Evolutionary conservation across 352 stramenopile genomes (phyloP), one percentile per base, ranked within the genome.

Genomic region (Peronospora destructor): DNA sequence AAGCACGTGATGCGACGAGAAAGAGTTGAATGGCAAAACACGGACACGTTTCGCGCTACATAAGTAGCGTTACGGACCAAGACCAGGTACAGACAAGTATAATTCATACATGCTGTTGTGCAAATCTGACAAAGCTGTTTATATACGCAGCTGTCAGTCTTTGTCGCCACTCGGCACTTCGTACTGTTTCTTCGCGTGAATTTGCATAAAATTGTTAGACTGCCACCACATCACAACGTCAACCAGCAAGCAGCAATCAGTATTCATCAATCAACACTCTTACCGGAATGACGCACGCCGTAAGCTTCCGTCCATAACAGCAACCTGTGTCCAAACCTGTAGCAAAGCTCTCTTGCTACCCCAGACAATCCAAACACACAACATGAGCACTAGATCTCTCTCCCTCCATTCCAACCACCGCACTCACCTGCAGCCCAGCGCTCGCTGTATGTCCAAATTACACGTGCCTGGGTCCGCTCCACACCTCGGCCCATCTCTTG

Each of bases 391-490:
- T 37, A 23, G 8, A 45, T 42, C 28, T 25, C 45, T 26, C 8
- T 1, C 43, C 28, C 7, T 37, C 5, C 6, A 40, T 19, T 34
- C 5, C 16, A 49, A 11, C 26, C 21, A 9, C 5, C 10, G 19
- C n/a, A 13, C 53, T 40, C 39, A 84, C 68, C 71, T 97, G 88
- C 5, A 96, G 54, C 8, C 87, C 86, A 11, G 76, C 59, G 40
- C 70, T 64, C 6, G 90, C 90, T 60, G 96, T 86, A 69, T 97
- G 90, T 26, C 90, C 90, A 78, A 97, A 97, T 52, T 93, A 85
- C 6, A 96, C 73, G 49, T 84, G 80, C 16, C 73, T 44, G 2
- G 87, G 83, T 11, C 89, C 89, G 1, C 50, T 43, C 85, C 86
- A 97, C 33, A 78, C 61, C 34, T 71, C 76, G 6, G 87, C 87